Percentiles rank a stretch among this genome's conserved stretches.
Evolutionary conservation across 2,329 filamentous ascomycete genomes (phyloP).

Genomic region (Fusarium tuaranense): DNA sequence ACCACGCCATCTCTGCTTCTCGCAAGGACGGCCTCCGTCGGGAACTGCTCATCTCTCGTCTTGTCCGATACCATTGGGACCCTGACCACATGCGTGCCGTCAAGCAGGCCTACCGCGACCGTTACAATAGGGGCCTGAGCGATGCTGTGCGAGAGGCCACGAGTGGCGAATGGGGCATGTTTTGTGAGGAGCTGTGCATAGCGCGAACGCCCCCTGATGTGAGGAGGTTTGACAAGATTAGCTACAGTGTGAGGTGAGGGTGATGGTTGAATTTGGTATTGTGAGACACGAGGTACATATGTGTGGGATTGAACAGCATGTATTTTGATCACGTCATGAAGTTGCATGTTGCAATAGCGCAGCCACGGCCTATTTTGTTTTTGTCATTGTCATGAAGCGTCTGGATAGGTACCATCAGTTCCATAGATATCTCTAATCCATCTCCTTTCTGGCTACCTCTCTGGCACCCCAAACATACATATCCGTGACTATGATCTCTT

Average conservation of each 20-base stretch:
- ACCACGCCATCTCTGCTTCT: constrained; percentile 86
- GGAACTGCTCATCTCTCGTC: constrained; percentile 87
- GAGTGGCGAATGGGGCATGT: constrained; percentile 80
- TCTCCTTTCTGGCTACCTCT: constrained; percentile 8
- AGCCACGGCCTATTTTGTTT: constrained; percentile 22
- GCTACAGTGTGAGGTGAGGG: constrained; percentile 25
- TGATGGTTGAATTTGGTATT: constrained; percentile 8
- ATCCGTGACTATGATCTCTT: constrained; percentile 50
- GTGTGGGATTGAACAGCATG: constrained; percentile 4
- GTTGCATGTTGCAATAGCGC: constrained; percentile 18
- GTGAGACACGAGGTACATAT: constrained; percentile 12
- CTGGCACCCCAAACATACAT: neutral
- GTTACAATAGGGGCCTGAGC: constrained; percentile 80
- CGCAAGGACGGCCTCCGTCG: constrained; percentile 78
- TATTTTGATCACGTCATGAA: constrained; percentile 8
- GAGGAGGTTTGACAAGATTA: constrained; percentile 60
- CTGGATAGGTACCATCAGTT: constrained; percentile 15
- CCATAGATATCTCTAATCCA: constrained; percentile 24
- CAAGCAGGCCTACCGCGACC: constrained; percentile 81
- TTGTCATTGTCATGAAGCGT: constrained; percentile 9
- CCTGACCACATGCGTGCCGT: constrained; percentile 81
- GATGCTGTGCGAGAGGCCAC: constrained; percentile 84
- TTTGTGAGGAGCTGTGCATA: constrained; percentile 78
- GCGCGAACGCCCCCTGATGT: constrained; percentile 71
- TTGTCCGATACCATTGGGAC: constrained; percentile 95